Evolutionary conservation across 495 filamentous ascomycete genomes (phyloP).

Genomic region (Poronia punctata): DNA sequence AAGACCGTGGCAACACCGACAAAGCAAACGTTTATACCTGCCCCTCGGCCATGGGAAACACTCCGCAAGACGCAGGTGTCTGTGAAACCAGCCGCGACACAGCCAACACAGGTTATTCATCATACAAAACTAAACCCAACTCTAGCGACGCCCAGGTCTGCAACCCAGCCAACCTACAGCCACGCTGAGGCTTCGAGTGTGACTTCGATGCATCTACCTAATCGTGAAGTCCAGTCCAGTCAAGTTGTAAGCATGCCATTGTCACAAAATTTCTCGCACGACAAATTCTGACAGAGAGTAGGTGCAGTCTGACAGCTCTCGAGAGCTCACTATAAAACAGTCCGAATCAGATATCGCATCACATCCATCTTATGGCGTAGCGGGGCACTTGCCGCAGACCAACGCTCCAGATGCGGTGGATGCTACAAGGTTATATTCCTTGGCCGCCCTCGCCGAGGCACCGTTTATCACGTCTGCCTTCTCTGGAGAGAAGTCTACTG

Average conservation of each 20-base stretch:
- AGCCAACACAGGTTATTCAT: background rate
- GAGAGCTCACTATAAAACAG: constrained; percentile 9
- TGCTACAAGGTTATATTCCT: background rate
- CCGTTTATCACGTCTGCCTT: background rate
- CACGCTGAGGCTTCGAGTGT: constrained; percentile 7
- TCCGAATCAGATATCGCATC: constrained; percentile 4
- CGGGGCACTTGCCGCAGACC: background rate
- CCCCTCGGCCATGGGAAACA: constrained; percentile 26
- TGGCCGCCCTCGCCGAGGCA: constrained; percentile 3
- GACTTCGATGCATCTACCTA: constrained; percentile 13
- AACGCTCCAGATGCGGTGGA: background rate
- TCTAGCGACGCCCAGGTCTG: background rate
- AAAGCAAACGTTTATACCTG: constrained; percentile 20
- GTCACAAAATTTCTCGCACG: constrained; percentile 20
- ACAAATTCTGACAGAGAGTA: constrained; percentile 27
- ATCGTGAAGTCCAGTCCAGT: constrained; percentile 19
- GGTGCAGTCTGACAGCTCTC: constrained; percentile 15
- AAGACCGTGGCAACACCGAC: constrained; percentile 1
- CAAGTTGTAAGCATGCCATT: constrained; percentile 30
- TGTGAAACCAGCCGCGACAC: constrained; percentile 1
- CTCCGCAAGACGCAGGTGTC: constrained; percentile 17
- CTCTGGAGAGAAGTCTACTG: constrained; percentile 3
- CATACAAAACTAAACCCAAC: background rate
- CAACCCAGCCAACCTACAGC: background rate
- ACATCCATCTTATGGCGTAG: constrained; percentile 4